Evolutionary conservation across 495 filamentous ascomycete genomes (phyloP).

Genomic region (Hypoxylon cercidicola): DNA sequence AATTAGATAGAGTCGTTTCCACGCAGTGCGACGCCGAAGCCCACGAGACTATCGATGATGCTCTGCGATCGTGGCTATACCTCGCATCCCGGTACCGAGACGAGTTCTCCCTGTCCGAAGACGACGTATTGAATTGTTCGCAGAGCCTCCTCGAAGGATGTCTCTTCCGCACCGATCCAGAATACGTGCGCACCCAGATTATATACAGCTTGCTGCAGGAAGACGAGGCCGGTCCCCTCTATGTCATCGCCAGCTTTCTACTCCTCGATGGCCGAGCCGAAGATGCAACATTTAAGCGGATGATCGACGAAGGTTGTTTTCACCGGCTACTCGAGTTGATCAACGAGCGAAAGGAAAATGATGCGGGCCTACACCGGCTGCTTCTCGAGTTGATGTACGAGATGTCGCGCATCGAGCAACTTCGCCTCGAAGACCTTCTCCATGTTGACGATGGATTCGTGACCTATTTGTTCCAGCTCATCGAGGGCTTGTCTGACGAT

Average conservation of each 20-base stretch:
- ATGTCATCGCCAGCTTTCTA: slow-evolving; percentile 86
- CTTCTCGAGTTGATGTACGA: slow-evolving; percentile 93
- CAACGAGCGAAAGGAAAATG: slow-evolving; percentile 67
- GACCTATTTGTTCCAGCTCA: slow-evolving; percentile 83
- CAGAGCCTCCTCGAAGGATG: slow-evolving; percentile 80
- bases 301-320: slow-evolving; percentile 89
- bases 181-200: slow-evolving; percentile 93
- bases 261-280: slow-evolving; percentile 87
- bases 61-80: slow-evolving; percentile 82
- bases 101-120: slow-evolving; percentile 83
- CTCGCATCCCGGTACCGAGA: slow-evolving; percentile 83
- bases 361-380: slow-evolving; percentile 78
- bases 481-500: slow-evolving; percentile 90
- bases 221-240: slow-evolving; percentile 79
- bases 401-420: slow-evolving; percentile 91
- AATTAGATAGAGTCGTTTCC: slow-evolving; percentile 82
- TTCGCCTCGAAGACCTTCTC: slow-evolving; percentile 81
- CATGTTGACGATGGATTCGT: slow-evolving; percentile 87
- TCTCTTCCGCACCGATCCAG: slow-evolving; percentile 76
- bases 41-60: slow-evolving; percentile 84
- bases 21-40: slow-evolving; percentile 70
- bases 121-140: slow-evolving; percentile 85
- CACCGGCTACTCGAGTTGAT: slow-evolving; percentile 85
- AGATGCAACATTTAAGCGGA: slow-evolving; percentile 81
- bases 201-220: slow-evolving; percentile 93